Conservation (phyloP, 2,329 filamentous ascomycete species). For the Trichoderma arundinaceum region DNA sequence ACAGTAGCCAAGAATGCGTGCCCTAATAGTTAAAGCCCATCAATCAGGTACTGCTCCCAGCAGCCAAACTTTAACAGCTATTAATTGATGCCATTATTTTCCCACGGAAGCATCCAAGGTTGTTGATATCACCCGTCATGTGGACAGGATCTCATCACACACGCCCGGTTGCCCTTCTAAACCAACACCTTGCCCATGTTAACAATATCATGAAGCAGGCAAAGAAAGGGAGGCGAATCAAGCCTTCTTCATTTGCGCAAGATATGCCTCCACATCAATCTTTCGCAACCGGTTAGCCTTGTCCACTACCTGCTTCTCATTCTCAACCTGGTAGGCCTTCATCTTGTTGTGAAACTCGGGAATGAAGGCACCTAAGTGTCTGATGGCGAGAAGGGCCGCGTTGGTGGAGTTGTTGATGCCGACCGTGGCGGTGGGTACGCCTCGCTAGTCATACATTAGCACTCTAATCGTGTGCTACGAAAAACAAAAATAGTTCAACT, state of each 20-base stretch:
- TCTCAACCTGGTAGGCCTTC: constrained; percentile 65
- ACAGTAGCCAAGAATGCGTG: too few species aligned
- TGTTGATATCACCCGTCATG: too few species aligned
- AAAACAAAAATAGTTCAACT: constrained; percentile 43
- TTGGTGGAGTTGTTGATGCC: constrained; percentile 83
- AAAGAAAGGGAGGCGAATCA: constrained; percentile 14
- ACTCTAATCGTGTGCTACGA: constrained; percentile 31
- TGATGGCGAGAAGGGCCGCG: constrained; percentile 72
- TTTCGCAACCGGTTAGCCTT: constrained; percentile 65
- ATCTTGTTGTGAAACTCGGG: constrained; percentile 62
- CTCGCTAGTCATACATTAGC: constrained; percentile 45
- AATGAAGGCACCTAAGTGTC: constrained; percentile 67
- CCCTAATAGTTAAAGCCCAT: too few species aligned
- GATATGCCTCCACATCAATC: constrained; percentile 62
- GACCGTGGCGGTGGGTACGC: constrained; percentile 75
- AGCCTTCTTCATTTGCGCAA: constrained; percentile 47
- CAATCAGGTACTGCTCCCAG: too few species aligned
- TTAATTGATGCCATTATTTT: too few species aligned
- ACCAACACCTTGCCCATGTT: too few species aligned
- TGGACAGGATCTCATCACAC: too few species aligned
- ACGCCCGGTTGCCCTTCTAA: too few species aligned
- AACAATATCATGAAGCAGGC: background rate
- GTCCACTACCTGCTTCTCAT: constrained; percentile 66
- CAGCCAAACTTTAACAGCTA: too few species aligned
- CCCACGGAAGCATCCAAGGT: too few species aligned